Conservation (phyloP, 371 early-diverging fungal species). For the Mucor irregularis region DNA sequence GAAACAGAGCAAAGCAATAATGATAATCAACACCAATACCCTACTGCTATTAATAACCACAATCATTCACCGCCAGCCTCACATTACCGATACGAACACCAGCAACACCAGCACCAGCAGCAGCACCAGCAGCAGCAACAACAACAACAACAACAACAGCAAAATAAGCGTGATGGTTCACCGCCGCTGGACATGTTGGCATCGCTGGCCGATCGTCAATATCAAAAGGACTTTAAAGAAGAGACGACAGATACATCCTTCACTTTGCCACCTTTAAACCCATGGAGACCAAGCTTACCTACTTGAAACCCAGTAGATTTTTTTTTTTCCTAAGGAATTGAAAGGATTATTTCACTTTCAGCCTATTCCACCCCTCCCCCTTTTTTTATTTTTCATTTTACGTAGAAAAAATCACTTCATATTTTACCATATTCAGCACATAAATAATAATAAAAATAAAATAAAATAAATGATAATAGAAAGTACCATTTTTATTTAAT, state of each 20-base stretch:
- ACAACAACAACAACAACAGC: neutral
- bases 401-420: too few species aligned
- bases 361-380: too few species aligned
- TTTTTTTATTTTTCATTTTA: too few species aligned
- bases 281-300: constrained; percentile 19
- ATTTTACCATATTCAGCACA: too few species aligned
- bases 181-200: constrained; percentile 35
- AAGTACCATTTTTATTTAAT: too few species aligned
- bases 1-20: too few species aligned
- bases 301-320: constrained; percentile 7
- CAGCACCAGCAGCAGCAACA: neutral
- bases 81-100: neutral
- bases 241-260: constrained; percentile 16
- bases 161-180: constrained; percentile 10
- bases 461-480: too few species aligned
- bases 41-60: neutral
- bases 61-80: neutral
- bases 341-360: too few species aligned
- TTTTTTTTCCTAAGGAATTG: neutral
- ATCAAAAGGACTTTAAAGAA: constrained; percentile 14
- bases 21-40: neutral
- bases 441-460: too few species aligned
- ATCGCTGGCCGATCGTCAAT: constrained; percentile 42
- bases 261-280: constrained; percentile 23
- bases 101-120: neutral